Evolutionary conservation across 805 yeast species (phyloP), one percentile per base, ranked within the genome.

Genomic region (Yarrowia divulgata): DNA sequence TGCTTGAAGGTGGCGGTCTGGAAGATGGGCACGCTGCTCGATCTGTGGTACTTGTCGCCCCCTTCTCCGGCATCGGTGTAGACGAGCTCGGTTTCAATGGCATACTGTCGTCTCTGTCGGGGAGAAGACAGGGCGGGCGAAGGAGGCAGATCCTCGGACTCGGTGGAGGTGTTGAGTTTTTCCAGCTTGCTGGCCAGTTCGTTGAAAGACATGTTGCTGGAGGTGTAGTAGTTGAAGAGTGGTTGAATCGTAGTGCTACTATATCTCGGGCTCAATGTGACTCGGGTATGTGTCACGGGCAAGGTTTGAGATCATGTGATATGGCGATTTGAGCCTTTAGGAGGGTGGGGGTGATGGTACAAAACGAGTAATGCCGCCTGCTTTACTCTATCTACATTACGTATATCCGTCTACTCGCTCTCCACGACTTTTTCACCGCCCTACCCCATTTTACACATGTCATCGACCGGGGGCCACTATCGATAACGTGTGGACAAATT

Each of bases 1-100:
- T 91, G 95, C 79, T 92, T 93, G 82, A 93, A 93, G 7, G 98
- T 93, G n/a, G 98, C 97, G 0, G 95, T 87, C 78, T 91, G 97
- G 79, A 93, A 93, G 49, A 93, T 82, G 4, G 98, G 98, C 12
- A 96, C 91, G 35, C 89, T 88, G 6, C 95, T 89, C 1, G 97
- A 87, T 60, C 66, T 32, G 71, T 88, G 86, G 81, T 88, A 85
- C 74, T 87, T 89, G 79, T 93, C 98, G 3, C 81, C 74, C 7
- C 68, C 68, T 10, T 63, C 68, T 1, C 68, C 68, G 73, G 87
- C 83, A 72, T 84, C 85, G 57, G 86, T 79, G 71, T 81, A 83
- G 37, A 90, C 93, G 68, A 90, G 82, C 75, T 89, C 90, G 9
- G 96, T 90, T 73, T 89, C 91, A 49, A 89, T 75, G 58, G 83